Evolutionary conservation across 2,329 filamentous ascomycete genomes (phyloP), one percentile per base, ranked within the genome.

Genomic region (Penicillium sp.): DNA sequence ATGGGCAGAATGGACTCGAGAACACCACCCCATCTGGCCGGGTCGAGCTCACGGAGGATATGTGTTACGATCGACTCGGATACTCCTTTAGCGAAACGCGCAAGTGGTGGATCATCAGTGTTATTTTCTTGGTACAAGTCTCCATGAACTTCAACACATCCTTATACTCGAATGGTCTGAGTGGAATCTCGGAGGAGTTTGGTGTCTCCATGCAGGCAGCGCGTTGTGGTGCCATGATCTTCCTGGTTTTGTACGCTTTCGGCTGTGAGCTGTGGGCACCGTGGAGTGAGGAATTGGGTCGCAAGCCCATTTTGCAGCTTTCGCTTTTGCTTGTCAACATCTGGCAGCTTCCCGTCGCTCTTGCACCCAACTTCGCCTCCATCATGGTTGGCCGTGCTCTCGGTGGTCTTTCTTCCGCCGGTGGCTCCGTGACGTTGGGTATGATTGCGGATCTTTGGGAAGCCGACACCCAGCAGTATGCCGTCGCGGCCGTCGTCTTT

Each of bases 181-280:
- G 66, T 1, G 84, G 85, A 23, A 87, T 89, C 44, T 74, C 80
- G 0, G 73, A 83, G 18, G 78, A 89, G 53, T 93, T 88, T 57
- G 58, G 72, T 41, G 83, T 92, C 53, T 86, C 82, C 53, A 73
- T 74, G 25, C 86, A 89, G 66, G 82, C 80, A 3, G 87, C 84
- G 4, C 81, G 87, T 47, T 80, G 81, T 49, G 88, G 88, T 65
- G 86, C 87, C 51, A 85, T 87, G 72, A 81, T 90, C 54, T 93
- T 92, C 72, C 72, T 95, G 33, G 78, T 93, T 44, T 69, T 84
- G 2, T 93, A 95, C 66, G 88, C 88, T 32, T 91, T 93, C 65
- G 89, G 89, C 31, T 93, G 89, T 66, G 89, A 93, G 68, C 78
- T 92, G 0, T 93, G 89, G 89, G 89, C 89, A 0, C 89, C 89